Evolutionary conservation across 225 moss, liverwort and hornwort species (phyloP).

Genomic region (Asterella californica): DNA sequence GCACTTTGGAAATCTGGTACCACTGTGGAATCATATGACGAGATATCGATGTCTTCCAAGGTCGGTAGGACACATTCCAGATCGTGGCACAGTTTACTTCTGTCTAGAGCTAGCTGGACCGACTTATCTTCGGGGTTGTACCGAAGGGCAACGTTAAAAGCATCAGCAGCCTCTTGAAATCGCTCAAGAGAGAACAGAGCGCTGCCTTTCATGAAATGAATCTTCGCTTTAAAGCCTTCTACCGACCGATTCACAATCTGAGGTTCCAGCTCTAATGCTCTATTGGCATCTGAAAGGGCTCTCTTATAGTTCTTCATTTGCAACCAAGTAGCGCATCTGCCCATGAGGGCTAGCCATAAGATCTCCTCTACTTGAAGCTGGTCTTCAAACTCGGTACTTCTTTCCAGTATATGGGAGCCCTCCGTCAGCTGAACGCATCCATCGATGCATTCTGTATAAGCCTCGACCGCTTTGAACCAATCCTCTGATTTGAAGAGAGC

Average conservation of each 20-base stretch:
- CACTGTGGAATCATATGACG: neutral
- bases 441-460: neutral
- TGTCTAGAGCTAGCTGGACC: neutral
- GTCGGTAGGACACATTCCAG: neutral
- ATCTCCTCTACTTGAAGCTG: neutral
- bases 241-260: neutral
- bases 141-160: neutral
- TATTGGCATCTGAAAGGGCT: conserved; percentile 7
- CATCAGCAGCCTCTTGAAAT: conserved; percentile 4
- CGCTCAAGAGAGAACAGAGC: conserved; percentile 1
- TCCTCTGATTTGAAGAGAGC: neutral
- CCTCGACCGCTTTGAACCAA: neutral
- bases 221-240: neutral
- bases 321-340: conserved; percentile 12
- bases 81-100: neutral
- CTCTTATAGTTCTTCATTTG: conserved; percentile 4
- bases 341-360: neutral
- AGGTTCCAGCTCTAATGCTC: neutral
- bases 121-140: neutral
- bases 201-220: conserved; percentile 4
- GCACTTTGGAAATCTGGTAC: neutral
- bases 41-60: neutral
- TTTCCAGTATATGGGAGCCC: neutral
- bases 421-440: neutral
- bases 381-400: neutral